These are phyloP conservation scores for barrel medic (Medicago truncatula) DNA, from an alignment of 306 rosid species.

Conservation along the genomic window DNA sequence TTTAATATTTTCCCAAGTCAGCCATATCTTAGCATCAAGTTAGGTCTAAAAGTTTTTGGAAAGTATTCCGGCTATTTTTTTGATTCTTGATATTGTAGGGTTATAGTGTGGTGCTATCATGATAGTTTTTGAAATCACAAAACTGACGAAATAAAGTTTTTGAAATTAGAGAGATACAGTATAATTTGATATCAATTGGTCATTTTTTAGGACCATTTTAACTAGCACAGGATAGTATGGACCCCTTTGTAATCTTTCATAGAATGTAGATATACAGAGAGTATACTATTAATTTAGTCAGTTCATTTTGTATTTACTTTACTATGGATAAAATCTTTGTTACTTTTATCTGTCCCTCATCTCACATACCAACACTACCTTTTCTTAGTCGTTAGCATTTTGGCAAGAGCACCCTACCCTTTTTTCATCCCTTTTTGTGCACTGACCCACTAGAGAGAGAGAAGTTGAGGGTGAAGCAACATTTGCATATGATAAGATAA, in stretches of 20 bases:
- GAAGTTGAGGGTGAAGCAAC: constrained; percentile 11
- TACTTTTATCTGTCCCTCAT: constrained; percentile 21
- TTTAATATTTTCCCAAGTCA: constrained; percentile 36
- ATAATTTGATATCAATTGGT: background rate
- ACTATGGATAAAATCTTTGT: constrained; percentile 24
- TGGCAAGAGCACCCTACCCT: constrained; percentile 35
- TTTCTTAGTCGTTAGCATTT: constrained; percentile 42
- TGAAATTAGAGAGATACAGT: background rate
- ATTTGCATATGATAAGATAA: constrained; percentile 46
- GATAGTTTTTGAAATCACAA: background rate
- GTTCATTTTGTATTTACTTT: background rate
- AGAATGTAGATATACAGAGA: too few species aligned
- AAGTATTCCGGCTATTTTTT: background rate
- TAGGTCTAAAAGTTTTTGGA: constrained; percentile 33
- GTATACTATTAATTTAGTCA: too few species aligned
- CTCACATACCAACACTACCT: constrained; percentile 29
- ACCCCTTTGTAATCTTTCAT: too few species aligned
- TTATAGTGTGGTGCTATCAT: background rate
- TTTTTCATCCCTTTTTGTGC: constrained; percentile 42
- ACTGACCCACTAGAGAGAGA: constrained; percentile 24
- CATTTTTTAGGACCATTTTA: background rate
- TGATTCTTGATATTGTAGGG: background rate
- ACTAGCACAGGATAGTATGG: too few species aligned
- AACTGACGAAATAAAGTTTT: background rate
- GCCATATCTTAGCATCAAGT: constrained; percentile 28